A percentile compares a stretch with the other conserved stretches of the same genome.
phyloP scores from a whole-genome alignment of 192 early-diverging fungal species.

The Coemansia furcata region DNA sequence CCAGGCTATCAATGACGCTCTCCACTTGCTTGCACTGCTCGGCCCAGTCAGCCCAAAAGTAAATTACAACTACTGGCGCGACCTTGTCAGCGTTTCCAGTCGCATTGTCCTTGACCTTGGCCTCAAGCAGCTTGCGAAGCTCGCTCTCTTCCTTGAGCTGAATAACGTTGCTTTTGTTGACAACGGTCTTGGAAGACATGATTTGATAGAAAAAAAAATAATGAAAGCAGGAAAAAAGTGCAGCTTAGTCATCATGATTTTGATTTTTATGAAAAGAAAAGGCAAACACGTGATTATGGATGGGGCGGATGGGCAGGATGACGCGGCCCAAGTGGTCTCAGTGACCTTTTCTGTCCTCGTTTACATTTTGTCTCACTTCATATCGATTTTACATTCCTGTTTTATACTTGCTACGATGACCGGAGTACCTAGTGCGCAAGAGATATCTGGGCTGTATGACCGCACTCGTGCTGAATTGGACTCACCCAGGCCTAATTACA shows the following conservation, averaged over 20 bases:
- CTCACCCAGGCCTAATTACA: constrained; percentile 40
- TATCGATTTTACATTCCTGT: background rate
- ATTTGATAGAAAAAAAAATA: background rate
- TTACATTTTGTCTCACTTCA: background rate
- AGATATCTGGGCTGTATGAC: constrained; percentile 25
- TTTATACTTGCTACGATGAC: constrained; percentile 12
- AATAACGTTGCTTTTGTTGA: constrained; percentile 17
- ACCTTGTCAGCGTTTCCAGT: background rate
- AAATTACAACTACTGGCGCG: constrained; percentile 54
- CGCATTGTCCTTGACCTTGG: constrained; percentile 5
- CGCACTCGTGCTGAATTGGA: constrained; percentile 33
- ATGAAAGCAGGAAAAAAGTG: background rate
- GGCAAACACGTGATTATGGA: background rate
- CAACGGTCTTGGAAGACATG: constrained; percentile 8
- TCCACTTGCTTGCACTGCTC: constrained; percentile 90
- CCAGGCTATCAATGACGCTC: constrained; percentile 81
- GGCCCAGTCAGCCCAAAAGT: constrained; percentile 92
- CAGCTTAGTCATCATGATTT: background rate
- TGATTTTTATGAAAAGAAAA: background rate
- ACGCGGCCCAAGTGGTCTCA: background rate
- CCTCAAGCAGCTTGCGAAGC: constrained; percentile 34
- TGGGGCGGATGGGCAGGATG: background rate
- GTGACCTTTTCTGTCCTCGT: background rate
- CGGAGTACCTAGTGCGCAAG: constrained; percentile 9
- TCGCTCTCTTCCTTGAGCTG: constrained; percentile 32